Conservation (phyloP, 306 rosid species). For the Fragaria iinumae region DNA sequence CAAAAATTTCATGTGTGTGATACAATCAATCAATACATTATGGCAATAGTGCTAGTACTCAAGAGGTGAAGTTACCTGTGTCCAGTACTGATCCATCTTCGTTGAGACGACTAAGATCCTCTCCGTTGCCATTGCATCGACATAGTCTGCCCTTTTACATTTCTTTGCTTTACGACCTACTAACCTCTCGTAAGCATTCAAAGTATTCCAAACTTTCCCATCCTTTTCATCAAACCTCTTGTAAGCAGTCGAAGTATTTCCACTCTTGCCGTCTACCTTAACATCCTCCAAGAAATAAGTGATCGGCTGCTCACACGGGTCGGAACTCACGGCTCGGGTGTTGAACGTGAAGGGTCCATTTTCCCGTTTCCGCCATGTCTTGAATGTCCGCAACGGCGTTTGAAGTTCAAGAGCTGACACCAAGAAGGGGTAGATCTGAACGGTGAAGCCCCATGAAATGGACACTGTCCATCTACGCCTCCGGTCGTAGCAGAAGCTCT, state of each 20-base stretch:
- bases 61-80: constrained; percentile 37
- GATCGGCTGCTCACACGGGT: constrained; percentile 60
- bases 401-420: constrained; percentile 51
- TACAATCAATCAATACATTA: not conserved
- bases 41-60: not conserved
- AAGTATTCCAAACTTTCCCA: not conserved
- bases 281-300: constrained; percentile 51
- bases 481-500: constrained; percentile 63
- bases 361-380: constrained; percentile 72
- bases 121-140: constrained; percentile 29
- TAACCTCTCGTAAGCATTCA: not conserved
- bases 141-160: constrained; percentile 36
- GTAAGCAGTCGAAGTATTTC: constrained; percentile 48
- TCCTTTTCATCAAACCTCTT: constrained; percentile 27
- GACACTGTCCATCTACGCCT: constrained; percentile 67
- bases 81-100: constrained; percentile 69
- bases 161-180: constrained; percentile 18
- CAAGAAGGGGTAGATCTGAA: constrained; percentile 65
- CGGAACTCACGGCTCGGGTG: constrained; percentile 61
- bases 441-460: constrained; percentile 81
- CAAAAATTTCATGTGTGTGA: not conserved
- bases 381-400: constrained; percentile 69
- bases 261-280: constrained; percentile 35
- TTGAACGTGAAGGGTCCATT: constrained; percentile 84
- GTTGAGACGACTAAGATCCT: constrained; percentile 53